These are phyloP conservation scores for Epipyxis sp. DNA, from an alignment of 108 stramenopile species.

Conservation along the genomic window DNA sequence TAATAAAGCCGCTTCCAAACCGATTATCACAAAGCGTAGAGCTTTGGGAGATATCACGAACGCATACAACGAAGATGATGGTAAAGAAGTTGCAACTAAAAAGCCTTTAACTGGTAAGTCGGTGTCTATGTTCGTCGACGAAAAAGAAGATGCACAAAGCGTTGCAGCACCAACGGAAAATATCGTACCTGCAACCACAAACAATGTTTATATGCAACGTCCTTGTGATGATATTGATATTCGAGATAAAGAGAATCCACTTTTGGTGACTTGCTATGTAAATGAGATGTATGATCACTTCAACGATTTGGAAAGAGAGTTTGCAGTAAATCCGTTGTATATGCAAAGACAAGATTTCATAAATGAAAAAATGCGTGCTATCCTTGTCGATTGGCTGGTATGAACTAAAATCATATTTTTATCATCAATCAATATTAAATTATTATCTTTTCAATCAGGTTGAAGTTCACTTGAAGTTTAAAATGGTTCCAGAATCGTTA, in stretches of 20 bases:
- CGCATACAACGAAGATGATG: too few species aligned
- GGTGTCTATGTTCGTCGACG: too few species aligned
- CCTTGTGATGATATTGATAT: constrained; percentile 75
- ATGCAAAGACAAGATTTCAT: constrained; percentile 79
- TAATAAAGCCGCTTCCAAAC: too few species aligned
- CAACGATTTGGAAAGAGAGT: constrained; percentile 68
- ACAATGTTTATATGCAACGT: constrained; percentile 3
- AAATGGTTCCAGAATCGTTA: constrained; percentile 90
- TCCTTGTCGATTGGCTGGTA: constrained; percentile 97
- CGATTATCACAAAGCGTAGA: not conserved
- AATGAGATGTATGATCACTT: constrained; percentile 89
- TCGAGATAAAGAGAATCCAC: constrained; percentile 84
- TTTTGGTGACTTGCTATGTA: constrained; percentile 86
- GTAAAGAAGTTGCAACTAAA: too few species aligned
- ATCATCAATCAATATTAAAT: not conserved
- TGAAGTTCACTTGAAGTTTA: constrained; percentile 97
- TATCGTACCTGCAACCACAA: constrained; percentile 12
- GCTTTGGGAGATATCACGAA: constrained; percentile 48
- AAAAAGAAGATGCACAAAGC: too few species aligned
- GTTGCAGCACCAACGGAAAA: too few species aligned
- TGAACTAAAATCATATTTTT: not conserved
- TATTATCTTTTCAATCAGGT: not conserved
- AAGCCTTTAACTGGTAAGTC: too few species aligned
- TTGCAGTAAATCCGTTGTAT: constrained; percentile 70
- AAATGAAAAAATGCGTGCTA: constrained; percentile 89